Conservation (phyloP, 2,329 filamentous ascomycete species). For the Hymenoscyphus infarciens region DNA sequence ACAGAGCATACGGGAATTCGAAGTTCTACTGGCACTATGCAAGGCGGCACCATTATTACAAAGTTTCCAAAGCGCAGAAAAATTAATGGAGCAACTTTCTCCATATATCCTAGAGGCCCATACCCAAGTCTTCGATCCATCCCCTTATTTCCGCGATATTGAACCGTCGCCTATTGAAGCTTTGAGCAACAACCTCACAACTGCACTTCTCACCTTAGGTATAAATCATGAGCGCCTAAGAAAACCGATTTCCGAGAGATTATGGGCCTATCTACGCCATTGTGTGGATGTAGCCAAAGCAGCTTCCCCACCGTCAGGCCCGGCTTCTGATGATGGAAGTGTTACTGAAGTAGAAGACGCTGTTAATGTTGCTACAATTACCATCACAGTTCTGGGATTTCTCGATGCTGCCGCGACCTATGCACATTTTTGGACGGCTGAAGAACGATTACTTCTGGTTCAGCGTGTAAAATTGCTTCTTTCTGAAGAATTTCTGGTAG, state of each 20-base stretch:
- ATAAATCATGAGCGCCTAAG: slow-evolving; percentile 67
- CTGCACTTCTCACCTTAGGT: slow-evolving; percentile 77
- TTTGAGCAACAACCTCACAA: slow-evolving; percentile 73
- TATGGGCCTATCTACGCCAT: slow-evolving; percentile 69
- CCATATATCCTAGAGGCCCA: slow-evolving; percentile 86
- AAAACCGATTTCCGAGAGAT: slow-evolving; percentile 59
- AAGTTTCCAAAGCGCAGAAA: slow-evolving; percentile 68
- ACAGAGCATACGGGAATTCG: slow-evolving; percentile 83
- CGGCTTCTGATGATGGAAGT: slow-evolving; percentile 51
- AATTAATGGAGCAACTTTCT: slow-evolving; percentile 72
- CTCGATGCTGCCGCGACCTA: slow-evolving; percentile 76
- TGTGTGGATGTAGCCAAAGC: slow-evolving; percentile 61
- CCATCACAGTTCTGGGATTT: slow-evolving; percentile 86
- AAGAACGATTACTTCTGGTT: slow-evolving; percentile 70
- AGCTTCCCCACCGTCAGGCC: slow-evolving; percentile 50
- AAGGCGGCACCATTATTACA: slow-evolving; percentile 78
- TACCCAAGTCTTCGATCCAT: slow-evolving; percentile 70
- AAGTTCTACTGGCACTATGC: slow-evolving; percentile 86
- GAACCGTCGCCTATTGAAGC: slow-evolving; percentile 87
- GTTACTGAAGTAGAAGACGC: slow-evolving; percentile 56
- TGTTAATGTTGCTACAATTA: slow-evolving; percentile 68
- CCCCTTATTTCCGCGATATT: slow-evolving; percentile 77
- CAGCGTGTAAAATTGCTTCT: slow-evolving; percentile 69
- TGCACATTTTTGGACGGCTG: slow-evolving; percentile 74
- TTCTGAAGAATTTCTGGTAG: slow-evolving; percentile 79